Evolutionary conservation across 352 stramenopile species (phyloP), one percentile per base, ranked within the genome.

Genomic region (Globisporangium perplexum): DNA sequence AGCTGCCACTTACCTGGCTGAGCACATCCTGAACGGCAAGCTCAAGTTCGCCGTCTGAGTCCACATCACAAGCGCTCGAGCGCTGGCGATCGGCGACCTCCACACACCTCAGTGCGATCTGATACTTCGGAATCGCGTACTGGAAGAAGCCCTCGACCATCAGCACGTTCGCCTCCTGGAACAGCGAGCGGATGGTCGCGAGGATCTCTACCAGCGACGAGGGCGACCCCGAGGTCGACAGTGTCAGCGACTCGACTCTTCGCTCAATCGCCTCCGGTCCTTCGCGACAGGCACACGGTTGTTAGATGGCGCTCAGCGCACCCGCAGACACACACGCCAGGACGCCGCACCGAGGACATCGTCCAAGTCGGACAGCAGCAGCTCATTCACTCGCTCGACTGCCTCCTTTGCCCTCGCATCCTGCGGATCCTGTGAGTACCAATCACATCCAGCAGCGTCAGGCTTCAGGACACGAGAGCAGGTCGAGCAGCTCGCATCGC

Each of bases 101-200:
- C 3, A 81, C 42, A 42, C 64, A 73, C n/a, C 47, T 57, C 4
- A 83, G 41, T 14, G 77, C 63, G 41, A 69, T 41, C 53, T 77
- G 66, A 55, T 76, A 88, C 48, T 85, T 85, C n/a, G 51, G 50
- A 15, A 63, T 74, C 3, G 78, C 80, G 48, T 90, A 86, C 53
- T 72, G 68, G 44, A 70, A 82, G 48, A 90, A 90, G 1, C 70
- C 72, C 56, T 90, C 78, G 3, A 72, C 41, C 68, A 81, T 77
- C 23, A 90, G 50, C 17, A 86, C 76, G n/a, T 74, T 77, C 15
- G 68, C 76, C 47, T 79, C 68, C 52, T 78, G 65, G 47, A 85
- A 73, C 14, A 56, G 23, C 53, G 68, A 58, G 17, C 71, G 63
- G 20, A 85, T 67, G 17, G 47, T 17, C 18, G 65, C 59, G 24